Evolutionary conservation across 2,329 filamentous ascomycete species (phyloP).

Genomic region (Grosmannia huntii): DNA sequence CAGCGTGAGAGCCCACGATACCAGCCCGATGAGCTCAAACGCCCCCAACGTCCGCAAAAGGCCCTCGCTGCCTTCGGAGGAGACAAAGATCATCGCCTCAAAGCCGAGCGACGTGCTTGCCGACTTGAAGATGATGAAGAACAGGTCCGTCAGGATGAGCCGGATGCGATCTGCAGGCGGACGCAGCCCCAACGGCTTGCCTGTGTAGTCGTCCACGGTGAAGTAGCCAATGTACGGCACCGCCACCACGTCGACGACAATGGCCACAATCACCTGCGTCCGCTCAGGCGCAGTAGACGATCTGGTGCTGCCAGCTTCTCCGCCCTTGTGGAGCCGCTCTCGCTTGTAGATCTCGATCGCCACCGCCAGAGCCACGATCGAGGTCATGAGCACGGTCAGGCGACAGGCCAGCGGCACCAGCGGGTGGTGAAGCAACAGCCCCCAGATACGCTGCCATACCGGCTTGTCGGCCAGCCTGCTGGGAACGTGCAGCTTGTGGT

Average conservation of each 20-base stretch:
- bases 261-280: constrained; percentile 74
- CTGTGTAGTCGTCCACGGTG: constrained; percentile 92
- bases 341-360: constrained; percentile 60
- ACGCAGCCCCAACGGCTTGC: constrained; percentile 80
- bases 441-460: constrained; percentile 47
- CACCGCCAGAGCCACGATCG: constrained; percentile 66
- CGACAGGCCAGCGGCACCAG: constrained; percentile 79
- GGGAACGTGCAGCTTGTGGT: not conserved
- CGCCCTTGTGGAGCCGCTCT: constrained; percentile 24
- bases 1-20: constrained; percentile 15
- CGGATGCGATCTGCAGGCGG: constrained; percentile 74
- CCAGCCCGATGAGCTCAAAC: constrained; percentile 15
- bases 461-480: constrained; percentile 6
- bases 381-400: constrained; percentile 70
- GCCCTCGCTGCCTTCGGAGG: constrained; percentile 4
- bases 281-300: constrained; percentile 37
- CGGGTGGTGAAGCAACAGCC: constrained; percentile 62
- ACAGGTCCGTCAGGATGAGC: constrained; percentile 79
- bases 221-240: constrained; percentile 87
- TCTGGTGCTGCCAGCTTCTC: constrained; percentile 11
- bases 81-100: constrained; percentile 14
- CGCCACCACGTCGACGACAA: constrained; percentile 78
- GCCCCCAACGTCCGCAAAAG: constrained; percentile 11
- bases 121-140: constrained; percentile 96
- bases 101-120: constrained; percentile 69